phyloP scores from a whole-genome alignment of 805 yeast genomes.

The Candida endomychidarum region DNA sequence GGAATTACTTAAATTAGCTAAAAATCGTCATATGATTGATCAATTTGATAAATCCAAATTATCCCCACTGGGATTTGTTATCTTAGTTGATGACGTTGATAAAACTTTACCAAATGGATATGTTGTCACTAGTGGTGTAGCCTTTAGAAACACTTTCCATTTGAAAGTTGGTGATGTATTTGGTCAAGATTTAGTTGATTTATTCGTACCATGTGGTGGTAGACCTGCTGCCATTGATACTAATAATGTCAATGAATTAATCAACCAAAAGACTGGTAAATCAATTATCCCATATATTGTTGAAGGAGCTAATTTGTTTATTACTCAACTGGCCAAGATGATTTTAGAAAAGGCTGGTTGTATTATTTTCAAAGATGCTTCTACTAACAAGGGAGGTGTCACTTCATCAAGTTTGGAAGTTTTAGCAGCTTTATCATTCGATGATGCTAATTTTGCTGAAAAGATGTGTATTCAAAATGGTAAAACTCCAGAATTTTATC shows the following conservation, averaged over 20 bases:
- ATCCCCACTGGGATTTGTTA: constrained; percentile 73
- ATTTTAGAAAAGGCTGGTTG: constrained; percentile 85
- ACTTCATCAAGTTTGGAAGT: constrained; percentile 96
- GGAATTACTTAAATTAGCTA: constrained; percentile 79
- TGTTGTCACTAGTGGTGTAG: constrained; percentile 76
- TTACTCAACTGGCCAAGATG: constrained; percentile 91
- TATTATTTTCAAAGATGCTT: constrained; percentile 88
- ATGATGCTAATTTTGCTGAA: constrained; percentile 75
- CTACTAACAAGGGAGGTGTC: constrained; percentile 98
- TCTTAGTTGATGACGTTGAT: constrained; percentile 83
- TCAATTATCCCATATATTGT: constrained; percentile 82
- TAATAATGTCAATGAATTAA: constrained; percentile 69
- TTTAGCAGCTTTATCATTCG: constrained; percentile 87
- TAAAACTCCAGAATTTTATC: constrained; percentile 69
- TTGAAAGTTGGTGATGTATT: constrained; percentile 64
- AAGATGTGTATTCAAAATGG: constrained; percentile 70
- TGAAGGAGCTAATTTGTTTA: constrained; percentile 96
- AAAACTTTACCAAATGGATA: constrained; percentile 74
- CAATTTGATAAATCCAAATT: constrained; percentile 66
- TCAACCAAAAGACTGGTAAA: constrained; percentile 75
- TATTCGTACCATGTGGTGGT: constrained; percentile 98
- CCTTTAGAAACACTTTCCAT: constrained; percentile 90
- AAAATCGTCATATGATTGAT: constrained; percentile 70
- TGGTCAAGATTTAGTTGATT: constrained; percentile 61
- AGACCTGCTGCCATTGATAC: constrained; percentile 95